A percentile compares a stretch with the other conserved stretches of the same genome.
Conservation (phyloP, 768 basidiomycete genomes). For the Clathrus columnatus region DNA sequence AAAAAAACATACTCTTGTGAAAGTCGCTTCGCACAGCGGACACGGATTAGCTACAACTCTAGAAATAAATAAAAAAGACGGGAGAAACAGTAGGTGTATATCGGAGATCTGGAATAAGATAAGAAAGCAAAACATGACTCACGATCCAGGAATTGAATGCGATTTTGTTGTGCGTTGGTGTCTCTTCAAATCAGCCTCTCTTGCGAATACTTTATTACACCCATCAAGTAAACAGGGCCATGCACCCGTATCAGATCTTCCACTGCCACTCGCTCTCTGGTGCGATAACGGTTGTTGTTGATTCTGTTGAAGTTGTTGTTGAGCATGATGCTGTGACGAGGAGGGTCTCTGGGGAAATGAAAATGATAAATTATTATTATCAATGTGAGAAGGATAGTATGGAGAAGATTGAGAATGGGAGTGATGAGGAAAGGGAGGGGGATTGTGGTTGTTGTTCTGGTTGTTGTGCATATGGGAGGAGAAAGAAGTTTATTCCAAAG, state of each 20-base stretch:
- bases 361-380: background rate
- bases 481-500: background rate
- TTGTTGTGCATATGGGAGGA: background rate
- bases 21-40: conserved; percentile 73
- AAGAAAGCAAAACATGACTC: conserved; percentile 22
- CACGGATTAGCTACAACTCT: conserved; percentile 40
- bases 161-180: conserved; percentile 74
- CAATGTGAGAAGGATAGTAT: background rate
- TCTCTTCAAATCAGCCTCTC: conserved; percentile 74
- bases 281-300: background rate
- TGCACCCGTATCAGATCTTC: conserved; percentile 33
- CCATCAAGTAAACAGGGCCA: conserved; percentile 81
- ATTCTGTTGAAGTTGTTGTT: background rate
- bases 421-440: background rate
- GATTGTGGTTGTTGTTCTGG: background rate
- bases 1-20: conserved; percentile 54
- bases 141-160: conserved; percentile 71
- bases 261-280: background rate
- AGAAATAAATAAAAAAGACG: conserved; percentile 9
- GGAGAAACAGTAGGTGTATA: conserved; percentile 14
- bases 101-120: conserved; percentile 4
- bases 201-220: conserved; percentile 73
- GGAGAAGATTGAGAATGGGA: background rate
- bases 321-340: background rate
- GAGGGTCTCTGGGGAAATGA: background rate